Evolutionary conservation across 192 early-diverging fungal genomes (phyloP), one percentile per base, ranked within the genome.

Genomic region (Helicostylum pulchrum): DNA sequence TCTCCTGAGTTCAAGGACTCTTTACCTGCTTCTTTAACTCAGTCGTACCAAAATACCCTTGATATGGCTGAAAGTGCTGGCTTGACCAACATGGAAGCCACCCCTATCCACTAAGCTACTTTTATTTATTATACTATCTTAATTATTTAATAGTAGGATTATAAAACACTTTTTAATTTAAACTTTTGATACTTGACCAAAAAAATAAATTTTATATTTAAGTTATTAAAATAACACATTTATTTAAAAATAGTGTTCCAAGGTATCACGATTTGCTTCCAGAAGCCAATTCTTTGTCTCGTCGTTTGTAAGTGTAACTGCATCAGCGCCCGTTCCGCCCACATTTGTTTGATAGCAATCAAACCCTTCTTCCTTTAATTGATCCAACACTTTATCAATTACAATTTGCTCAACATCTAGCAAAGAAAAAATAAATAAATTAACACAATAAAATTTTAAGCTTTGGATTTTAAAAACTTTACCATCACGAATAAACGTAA

Each of bases 401-500:
- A 73, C 73, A 46, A 60, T 62, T 42, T 70, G 65, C 0, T 56
- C 20, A 12, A 68, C 66, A 71, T 80, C 78, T 80, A 72, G 20
- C 48, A 21, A 30, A 43, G 20, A 53, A 21, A 30, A 43, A 53
- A 43, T 57, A 15, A 52, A 15, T 19, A 14, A 32, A 55, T 3
- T 65, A 21, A n/a, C 23, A 30, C 51, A 21, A 17, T 8, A 7
- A 26, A 12, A 42, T 31, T n/a, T 26, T 26, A 26, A 52, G 8
- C 10, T 19, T 11, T 5, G n/a, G 7, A 17, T 14, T 0, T n/a
- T n/a, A n/a, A n/a, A n/a, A n/a, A n/a, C 34, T 43, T 73, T 79
- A 86, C 84, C 85, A 51, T 86, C 74, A 15, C 85, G 82, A 19
- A 94, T 68, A 53, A 91, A 75, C 0, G 92, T 93, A 52, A 99